Base-by-base conservation (phyloP, 192 early-diverging fungal species). In the Coemansia erecta region DNA sequence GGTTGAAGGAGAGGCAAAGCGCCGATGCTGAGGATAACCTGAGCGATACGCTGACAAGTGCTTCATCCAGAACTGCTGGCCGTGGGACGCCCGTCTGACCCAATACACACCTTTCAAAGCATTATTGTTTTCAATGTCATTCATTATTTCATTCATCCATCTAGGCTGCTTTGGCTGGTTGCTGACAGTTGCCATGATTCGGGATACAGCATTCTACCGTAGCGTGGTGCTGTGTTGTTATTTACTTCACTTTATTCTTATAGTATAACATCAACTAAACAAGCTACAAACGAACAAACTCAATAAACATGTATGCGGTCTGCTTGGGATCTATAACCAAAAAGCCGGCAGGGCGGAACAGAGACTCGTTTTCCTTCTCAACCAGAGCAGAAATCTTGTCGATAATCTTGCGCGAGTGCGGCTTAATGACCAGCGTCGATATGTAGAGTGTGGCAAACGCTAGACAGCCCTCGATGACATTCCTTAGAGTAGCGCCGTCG, bases 241-340 rank as follows among this genome's bases (percentile, higher is more conserved):
- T n/a, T n/a, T n/a, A n/a, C n/a, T n/a, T n/a, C n/a, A n/a, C n/a
- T 47, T 19, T 50, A 26, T 24, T 23, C 0, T 23, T 50, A 23
- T 26, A 13, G 13, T 2, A 45, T 37, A 37, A 48, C 3, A 40
- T 42, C 39, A 45, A 44, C 3, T 56, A 50, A 42, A 12, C 5
- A 37, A 45, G 3, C 44, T 49, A 62, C 21, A 80, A 40, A 2
- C 66, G 60, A 22, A 73, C 61, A 31, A 82, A 61, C 31, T 82
- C 80, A 18, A 82, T 70, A 65, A 73, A 82, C 70, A 82, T 71
- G 40, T 64, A 82, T n/a, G 80, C 80, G 17, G 80, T 82, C 51
- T 74, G 70, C 50, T 65, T 50, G n/a, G 74, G 80, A 28, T 82
- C 72, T 23, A 73, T 68, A 18, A 71, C 68, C 43, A 65, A 22